phyloP scores from a whole-genome alignment of 352 stramenopile species.

The Phytopythium mirpurense region DNA sequence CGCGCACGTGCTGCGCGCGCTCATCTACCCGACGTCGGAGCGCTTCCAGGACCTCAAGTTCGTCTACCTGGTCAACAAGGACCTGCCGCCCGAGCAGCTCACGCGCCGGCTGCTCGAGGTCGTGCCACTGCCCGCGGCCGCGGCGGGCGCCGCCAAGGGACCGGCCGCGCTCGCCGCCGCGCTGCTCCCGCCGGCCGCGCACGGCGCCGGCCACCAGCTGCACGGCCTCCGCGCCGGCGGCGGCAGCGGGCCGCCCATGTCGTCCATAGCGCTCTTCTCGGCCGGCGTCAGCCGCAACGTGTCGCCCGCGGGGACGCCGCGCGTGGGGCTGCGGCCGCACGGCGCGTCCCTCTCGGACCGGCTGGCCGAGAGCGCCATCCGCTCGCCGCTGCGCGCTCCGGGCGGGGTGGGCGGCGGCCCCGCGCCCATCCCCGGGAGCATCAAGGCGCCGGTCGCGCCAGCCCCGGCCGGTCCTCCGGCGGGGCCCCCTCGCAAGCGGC shows the following conservation, averaged over 20 bases:
- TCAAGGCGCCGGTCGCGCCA: conserved; percentile 1
- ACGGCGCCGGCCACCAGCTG: background rate
- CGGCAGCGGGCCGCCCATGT: background rate
- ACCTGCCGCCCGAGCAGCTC: conserved; percentile 63
- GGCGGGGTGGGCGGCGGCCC: background rate
- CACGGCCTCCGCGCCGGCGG: conserved; percentile 10
- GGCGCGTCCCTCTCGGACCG: conserved; percentile 14
- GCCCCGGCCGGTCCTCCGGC: too few species aligned
- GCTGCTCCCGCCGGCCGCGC: conserved; percentile 12
- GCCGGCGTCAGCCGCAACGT: conserved; percentile 19
- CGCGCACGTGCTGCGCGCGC: conserved; percentile 61
- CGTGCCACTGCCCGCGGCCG: conserved; percentile 40
- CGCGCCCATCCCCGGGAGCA: conserved; percentile 5
- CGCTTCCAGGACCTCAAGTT: conserved; percentile 86
- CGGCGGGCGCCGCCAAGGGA: conserved; percentile 19
- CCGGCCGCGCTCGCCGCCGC: conserved; percentile 21
- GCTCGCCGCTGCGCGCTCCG: conserved; percentile 6
- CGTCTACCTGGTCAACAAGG: conserved; percentile 86
- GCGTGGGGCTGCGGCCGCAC: conserved; percentile 22
- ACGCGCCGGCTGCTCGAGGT: conserved; percentile 75
- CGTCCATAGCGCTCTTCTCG: conserved; percentile 31
- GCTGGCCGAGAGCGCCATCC: conserved; percentile 8
- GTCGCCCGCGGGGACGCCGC: conserved; percentile 16
- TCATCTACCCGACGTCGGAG: conserved; percentile 82
- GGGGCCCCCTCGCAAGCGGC: conserved; percentile 14